Evolutionary conservation across 805 yeast species (phyloP).

Genomic region (Pichia exigua): DNA sequence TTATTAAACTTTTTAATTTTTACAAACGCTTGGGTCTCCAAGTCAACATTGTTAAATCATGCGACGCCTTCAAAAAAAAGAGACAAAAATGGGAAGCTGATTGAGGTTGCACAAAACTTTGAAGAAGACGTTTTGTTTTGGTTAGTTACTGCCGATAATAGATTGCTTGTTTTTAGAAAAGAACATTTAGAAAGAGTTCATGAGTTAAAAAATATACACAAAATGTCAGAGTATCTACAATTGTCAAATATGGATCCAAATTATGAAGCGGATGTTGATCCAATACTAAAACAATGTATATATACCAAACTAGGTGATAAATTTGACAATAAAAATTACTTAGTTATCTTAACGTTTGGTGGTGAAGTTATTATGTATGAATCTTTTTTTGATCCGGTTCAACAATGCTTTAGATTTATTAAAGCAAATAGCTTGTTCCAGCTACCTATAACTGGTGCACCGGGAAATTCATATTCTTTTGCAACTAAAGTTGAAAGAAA

Average conservation of each 20-base stretch:
- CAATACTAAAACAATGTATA: conserved; percentile 63
- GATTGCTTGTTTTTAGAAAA: conserved; percentile 55
- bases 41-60: conserved; percentile 39
- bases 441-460: conserved; percentile 62
- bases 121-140: conserved; percentile 43
- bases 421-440: conserved; percentile 39
- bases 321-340: conserved; percentile 45
- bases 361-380: conserved; percentile 71
- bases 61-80: conserved; percentile 29
- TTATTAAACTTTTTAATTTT: conserved; percentile 37
- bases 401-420: conserved; percentile 33
- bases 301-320: conserved; percentile 58
- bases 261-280: conserved; percentile 54
- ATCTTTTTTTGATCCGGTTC: conserved; percentile 34
- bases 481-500: conserved; percentile 66
- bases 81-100: conserved; percentile 17
- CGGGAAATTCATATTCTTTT: conserved; percentile 64
- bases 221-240: conserved; percentile 35
- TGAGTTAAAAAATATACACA: conserved; percentile 43
- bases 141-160: conserved; percentile 69
- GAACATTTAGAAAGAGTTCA: conserved; percentile 46
- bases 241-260: conserved; percentile 43
- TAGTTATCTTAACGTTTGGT: conserved; percentile 69
- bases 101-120: conserved; percentile 16
- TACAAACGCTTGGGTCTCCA: conserved; percentile 60